Evolutionary conservation across 129 eudicot genomes (phyloP).

Genomic region (Artemisia annua): DNA sequence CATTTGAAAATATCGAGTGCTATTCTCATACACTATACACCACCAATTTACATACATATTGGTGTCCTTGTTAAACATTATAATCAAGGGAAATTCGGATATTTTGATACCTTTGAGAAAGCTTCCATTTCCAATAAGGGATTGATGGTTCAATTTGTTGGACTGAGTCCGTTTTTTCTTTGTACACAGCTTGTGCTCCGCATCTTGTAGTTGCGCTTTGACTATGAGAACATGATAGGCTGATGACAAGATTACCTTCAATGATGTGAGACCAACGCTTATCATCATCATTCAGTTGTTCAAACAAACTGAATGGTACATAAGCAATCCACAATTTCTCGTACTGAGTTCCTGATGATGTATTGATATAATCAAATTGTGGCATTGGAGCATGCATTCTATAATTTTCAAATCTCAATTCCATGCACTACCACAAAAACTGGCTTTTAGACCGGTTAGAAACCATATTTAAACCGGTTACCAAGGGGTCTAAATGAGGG

Average conservation of each 20-base stretch:
- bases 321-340: not conserved
- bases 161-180: not conserved
- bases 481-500: no score
- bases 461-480: no score
- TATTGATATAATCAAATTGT: not conserved
- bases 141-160: not conserved
- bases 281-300: not conserved
- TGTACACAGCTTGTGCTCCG: constrained; percentile 8
- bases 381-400: not conserved
- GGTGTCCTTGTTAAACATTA: no score
- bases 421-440: no score
- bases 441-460: no score
- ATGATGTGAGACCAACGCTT: not conserved
- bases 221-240: not conserved
- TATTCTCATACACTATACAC: no score
- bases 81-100: no score
- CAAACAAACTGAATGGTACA: not conserved
- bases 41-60: no score
- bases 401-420: not conserved
- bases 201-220: not conserved
- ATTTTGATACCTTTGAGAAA: not conserved
- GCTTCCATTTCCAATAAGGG: not conserved
- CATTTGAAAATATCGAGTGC: no score
- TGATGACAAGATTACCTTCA: constrained; percentile 8
- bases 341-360: not conserved